Evolutionary conservation across 495 filamentous ascomycete genomes (phyloP).

Genomic region (Trichoderma gamsii): DNA sequence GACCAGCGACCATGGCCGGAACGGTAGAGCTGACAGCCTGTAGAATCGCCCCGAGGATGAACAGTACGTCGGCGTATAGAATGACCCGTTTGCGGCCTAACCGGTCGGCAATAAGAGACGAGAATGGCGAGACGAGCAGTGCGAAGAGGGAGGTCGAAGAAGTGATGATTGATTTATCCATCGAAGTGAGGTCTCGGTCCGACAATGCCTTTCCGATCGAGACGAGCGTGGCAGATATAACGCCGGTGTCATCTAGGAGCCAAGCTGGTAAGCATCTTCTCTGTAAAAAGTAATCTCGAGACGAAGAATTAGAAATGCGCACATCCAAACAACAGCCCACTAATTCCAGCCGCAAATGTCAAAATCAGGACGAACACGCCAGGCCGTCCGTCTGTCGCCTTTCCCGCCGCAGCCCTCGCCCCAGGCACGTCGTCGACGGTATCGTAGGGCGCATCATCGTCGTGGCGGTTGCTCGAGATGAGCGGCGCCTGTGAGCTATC

Average conservation of each 20-base stretch:
- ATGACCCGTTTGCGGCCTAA: constrained; percentile 71
- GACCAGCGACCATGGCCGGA: constrained; percentile 66
- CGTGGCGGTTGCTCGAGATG: constrained; percentile 22
- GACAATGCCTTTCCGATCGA: constrained; percentile 74
- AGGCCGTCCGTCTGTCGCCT: constrained; percentile 19
- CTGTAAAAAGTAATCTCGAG: not conserved
- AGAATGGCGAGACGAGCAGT: constrained; percentile 67
- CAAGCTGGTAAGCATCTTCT: constrained; percentile 23
- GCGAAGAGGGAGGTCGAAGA: constrained; percentile 76
- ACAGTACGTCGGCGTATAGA: constrained; percentile 70
- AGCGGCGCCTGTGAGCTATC: constrained; percentile 14
- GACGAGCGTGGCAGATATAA: constrained; percentile 82
- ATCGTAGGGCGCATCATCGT: constrained; percentile 22
- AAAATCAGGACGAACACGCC: constrained; percentile 61
- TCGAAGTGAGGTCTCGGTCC: constrained; percentile 53
- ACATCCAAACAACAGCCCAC: constrained; percentile 85
- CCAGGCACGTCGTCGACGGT: constrained; percentile 17
- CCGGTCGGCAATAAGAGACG: constrained; percentile 67
- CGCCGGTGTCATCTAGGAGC: constrained; percentile 69
- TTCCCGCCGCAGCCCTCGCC: constrained; percentile 16
- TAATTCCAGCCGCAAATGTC: constrained; percentile 75
- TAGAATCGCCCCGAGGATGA: constrained; percentile 64
- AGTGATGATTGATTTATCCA: constrained; percentile 81
- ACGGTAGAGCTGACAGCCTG: constrained; percentile 64
- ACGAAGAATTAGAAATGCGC: constrained; percentile 38